phyloP scores from a whole-genome alignment of 768 basidiomycete species.

The Imleria badia region DNA sequence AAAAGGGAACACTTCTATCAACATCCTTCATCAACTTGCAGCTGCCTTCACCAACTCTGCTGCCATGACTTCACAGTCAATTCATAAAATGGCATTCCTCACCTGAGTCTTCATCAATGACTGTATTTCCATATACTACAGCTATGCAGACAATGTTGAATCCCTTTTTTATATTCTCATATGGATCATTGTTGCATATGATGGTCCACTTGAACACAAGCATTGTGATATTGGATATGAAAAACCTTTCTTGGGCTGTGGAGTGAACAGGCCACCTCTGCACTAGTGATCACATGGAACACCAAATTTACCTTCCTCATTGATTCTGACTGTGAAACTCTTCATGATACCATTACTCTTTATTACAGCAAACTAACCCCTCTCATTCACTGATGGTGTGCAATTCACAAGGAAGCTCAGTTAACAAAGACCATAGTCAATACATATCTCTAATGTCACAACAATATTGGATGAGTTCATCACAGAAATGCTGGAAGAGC shows the following conservation, averaged over 20 bases:
- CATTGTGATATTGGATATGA: not conserved
- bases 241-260: not conserved
- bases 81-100: too few relatives aligned
- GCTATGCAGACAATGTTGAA: not conserved
- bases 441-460: too few relatives aligned
- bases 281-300: not conserved
- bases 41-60: too few relatives aligned
- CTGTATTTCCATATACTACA: too few relatives aligned
- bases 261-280: not conserved
- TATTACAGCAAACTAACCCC: not conserved
- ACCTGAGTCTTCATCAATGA: too few relatives aligned
- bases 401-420: too few relatives aligned
- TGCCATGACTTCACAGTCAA: too few relatives aligned
- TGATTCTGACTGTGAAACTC: not conserved
- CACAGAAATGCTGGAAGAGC: too few relatives aligned
- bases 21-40: not conserved
- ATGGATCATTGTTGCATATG: not conserved
- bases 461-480: too few relatives aligned
- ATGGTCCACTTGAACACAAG: not conserved
- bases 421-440: too few relatives aligned
- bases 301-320: not conserved
- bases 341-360: not conserved
- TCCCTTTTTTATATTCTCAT: not conserved
- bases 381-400: too few relatives aligned
- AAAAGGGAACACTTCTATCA: not conserved